phyloP scores from a whole-genome alignment of 2,329 filamentous ascomycete species.

The Colletotrichum viniferum region DNA sequence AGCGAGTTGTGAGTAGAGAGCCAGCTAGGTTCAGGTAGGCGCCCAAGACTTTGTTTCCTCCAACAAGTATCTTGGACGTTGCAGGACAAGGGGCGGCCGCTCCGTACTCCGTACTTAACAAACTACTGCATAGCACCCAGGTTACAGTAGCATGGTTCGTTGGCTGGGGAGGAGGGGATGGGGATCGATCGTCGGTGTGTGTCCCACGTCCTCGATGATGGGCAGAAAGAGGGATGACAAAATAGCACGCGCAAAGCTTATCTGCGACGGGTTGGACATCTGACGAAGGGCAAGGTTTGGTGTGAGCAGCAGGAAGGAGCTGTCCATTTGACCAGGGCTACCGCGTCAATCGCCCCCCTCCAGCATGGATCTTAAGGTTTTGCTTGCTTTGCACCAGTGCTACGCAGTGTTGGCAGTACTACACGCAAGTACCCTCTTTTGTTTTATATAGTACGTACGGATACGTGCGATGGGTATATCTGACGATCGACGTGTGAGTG shows the following conservation, averaged over 20 bases:
- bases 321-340: neutral
- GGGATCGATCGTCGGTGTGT: neutral
- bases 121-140: too few relatives aligned
- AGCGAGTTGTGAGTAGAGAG: too few relatives aligned
- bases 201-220: neutral
- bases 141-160: neutral
- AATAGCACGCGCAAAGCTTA: constrained; percentile 4
- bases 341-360: neutral
- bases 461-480: neutral
- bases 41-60: neutral
- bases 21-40: too few relatives aligned
- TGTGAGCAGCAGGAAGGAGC: neutral
- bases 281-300: neutral
- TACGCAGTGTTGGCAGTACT: neutral
- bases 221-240: neutral
- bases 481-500: neutral
- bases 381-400: neutral
- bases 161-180: neutral
- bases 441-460: neutral
- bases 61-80: neutral
- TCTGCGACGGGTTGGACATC: constrained; percentile 2
- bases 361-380: neutral
- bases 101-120: neutral
- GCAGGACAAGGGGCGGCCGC: neutral
- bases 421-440: neutral